Evolutionary conservation across 306 rosid genomes (phyloP).

Genomic region (Quercus parvula): DNA sequence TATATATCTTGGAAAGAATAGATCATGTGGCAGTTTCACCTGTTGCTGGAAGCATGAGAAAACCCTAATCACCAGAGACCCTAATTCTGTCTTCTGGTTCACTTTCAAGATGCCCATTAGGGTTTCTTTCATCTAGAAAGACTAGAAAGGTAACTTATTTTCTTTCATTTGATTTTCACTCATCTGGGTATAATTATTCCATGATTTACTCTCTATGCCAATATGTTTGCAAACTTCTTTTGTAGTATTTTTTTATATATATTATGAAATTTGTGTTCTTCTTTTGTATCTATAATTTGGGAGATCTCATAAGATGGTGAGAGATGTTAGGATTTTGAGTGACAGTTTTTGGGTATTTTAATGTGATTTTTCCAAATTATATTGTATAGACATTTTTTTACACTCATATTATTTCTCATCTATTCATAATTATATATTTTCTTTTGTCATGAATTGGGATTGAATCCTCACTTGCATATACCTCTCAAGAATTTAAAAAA

Average conservation of each 20-base stretch:
- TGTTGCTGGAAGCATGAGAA: slow-evolving; percentile 55
- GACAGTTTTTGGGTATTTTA: not conserved
- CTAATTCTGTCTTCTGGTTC: not conserved
- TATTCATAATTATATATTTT: not conserved
- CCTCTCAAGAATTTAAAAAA: not conserved
- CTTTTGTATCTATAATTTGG: too few relatives aligned
- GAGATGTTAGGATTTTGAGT: not conserved
- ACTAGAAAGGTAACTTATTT: not conserved
- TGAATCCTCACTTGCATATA: not conserved
- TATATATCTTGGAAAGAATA: slow-evolving; percentile 25
- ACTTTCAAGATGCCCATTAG: slow-evolving; percentile 5
- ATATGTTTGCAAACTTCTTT: not conserved
- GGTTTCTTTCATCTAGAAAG: not conserved
- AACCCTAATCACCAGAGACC: slow-evolving; percentile 10
- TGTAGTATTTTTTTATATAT: not conserved
- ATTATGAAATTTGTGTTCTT: not conserved
- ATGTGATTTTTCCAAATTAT: too few relatives aligned
- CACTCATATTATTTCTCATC: not conserved
- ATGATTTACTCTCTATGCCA: not conserved
- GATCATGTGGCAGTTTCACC: slow-evolving; percentile 86
- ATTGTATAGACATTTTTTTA: too few relatives aligned
- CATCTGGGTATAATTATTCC: not conserved
- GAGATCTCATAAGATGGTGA: too few relatives aligned
- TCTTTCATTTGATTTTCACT: not conserved
- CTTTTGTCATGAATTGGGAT: not conserved